Percentiles rank a stretch among this genome's conserved stretches.
phyloP scores from a whole-genome alignment of 78 protist species.

The Acrasis kona region DNA sequence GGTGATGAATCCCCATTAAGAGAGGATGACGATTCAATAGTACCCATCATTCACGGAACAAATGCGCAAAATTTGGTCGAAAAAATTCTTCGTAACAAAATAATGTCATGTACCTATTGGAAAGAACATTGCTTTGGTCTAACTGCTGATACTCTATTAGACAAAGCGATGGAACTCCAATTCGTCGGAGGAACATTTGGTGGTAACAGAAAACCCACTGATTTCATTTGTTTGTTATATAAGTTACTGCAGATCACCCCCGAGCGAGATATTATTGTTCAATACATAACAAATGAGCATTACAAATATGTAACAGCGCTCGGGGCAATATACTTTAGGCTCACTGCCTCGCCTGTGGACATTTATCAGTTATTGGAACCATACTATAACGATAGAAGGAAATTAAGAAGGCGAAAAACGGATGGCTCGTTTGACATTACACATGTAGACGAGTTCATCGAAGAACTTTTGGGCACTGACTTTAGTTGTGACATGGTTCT shows the following conservation, averaged over 20 bases:
- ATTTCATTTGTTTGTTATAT: conserved; percentile 78
- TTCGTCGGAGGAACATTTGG: conserved; percentile 84
- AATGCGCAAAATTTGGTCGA: conserved; percentile 73
- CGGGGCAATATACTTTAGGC: conserved; percentile 88
- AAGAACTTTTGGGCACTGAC: conserved; percentile 45
- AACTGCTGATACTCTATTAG: conserved; percentile 77
- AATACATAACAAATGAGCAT: conserved; percentile 72
- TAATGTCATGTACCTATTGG: conserved; percentile 75
- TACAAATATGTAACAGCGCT: conserved; percentile 84
- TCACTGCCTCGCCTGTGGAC: conserved; percentile 63
- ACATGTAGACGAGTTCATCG: conserved; percentile 82
- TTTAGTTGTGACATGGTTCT: conserved; percentile 58
- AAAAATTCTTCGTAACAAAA: conserved; percentile 71
- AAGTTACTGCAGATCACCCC: conserved; percentile 80
- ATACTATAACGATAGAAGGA: conserved; percentile 71
- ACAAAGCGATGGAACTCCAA: conserved; percentile 76
- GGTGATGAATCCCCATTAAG: no score
- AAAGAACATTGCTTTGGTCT: conserved; percentile 94
- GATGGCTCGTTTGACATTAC: conserved; percentile 5
- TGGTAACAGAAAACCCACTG: conserved; percentile 71
- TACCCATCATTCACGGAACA: no score
- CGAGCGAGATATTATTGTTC: conserved; percentile 75
- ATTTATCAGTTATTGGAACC: conserved; percentile 80
- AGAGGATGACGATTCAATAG: no score
- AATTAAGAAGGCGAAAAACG: conserved; percentile 16